Base-by-base conservation (phyloP, 2,329 filamentous ascomycete species). In the Diaporthe sp. region DNA sequence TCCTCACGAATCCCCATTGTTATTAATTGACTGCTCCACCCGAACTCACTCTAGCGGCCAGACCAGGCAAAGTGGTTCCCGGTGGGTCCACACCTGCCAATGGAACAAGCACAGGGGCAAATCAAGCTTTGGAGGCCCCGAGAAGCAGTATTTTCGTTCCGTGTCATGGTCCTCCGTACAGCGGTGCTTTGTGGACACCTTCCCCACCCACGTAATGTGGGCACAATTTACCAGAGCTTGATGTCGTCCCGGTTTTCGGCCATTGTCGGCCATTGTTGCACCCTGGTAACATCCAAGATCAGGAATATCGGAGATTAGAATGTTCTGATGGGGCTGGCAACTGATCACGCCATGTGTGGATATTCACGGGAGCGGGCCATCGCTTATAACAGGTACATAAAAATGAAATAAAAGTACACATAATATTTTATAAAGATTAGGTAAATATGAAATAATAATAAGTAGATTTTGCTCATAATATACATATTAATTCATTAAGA, bases 391-490 rank as follows among this genome's bases (percentile, higher is more conserved):
- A 28, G 4, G 3, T n/a, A 42, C 9, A 8, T 13, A 17, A 60
- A n/a, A 60, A 39, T 7, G 9, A n/a, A 60, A 25, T 10, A 8
- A 25, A 39, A 61, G 42, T 42, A 25, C 2, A 9, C 8, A 20
- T 2, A 22, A 20, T 0, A 20, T 20, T 37, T 5, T 12, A 22
- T 17, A 31, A 31, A 55, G 13, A 1, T 8, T 31, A 17, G 13
- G 37, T 34, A 34, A 34, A 34, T 34, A 34, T 8, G 8, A 34
- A 10, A 34, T 8, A 34, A 9, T 34, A 34, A 34, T 34, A 1
- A 34, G 0, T 34, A 8, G 1, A 9, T 34, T 34, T 9, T 34
- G 0, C 34, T 34, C 0, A 34, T 2, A 10, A 2, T 34, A 34
- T 8, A 34, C 1, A 8, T 34, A 34, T 34, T 34, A 34, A 9